phyloP scores from a whole-genome alignment of 345 rosid species.

The Pistacia integerrima region DNA sequence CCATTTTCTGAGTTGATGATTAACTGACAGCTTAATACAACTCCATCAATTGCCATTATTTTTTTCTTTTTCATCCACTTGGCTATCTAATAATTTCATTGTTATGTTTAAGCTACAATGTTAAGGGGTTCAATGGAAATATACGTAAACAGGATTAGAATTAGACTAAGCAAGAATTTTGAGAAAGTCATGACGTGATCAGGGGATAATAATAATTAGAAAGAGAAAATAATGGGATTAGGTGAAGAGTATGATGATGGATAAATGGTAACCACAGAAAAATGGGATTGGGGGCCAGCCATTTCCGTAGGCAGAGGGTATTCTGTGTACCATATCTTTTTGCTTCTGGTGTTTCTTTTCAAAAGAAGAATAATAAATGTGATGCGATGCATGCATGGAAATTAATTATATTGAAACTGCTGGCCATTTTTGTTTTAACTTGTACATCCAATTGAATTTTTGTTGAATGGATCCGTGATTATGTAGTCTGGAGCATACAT shows the following conservation, averaged over 20 bases:
- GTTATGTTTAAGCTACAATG: no score
- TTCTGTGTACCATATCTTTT: constrained; percentile 3
- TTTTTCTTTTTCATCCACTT: neutral
- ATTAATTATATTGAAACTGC: neutral
- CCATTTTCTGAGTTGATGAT: neutral
- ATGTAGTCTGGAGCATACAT: no score
- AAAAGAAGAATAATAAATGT: neutral
- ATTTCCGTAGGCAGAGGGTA: no score
- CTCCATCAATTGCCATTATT: neutral
- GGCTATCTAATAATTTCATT: neutral
- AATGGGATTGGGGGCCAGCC: no score
- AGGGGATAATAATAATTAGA: no score
- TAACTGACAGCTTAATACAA: neutral
- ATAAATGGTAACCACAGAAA: neutral
- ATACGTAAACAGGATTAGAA: no score
- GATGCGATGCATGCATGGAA: constrained; percentile 17
- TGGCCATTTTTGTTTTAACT: neutral
- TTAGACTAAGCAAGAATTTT: neutral
- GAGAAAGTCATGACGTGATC: neutral
- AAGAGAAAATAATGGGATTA: no score
- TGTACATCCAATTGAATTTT: constrained; percentile 16
- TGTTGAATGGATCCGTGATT: constrained; percentile 15
- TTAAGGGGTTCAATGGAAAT: no score
- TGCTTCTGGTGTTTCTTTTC: neutral
- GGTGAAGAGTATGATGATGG: neutral